Base-by-base conservation (phyloP, 2,329 filamentous ascomycete species). In the Epichloe scottii region DNA sequence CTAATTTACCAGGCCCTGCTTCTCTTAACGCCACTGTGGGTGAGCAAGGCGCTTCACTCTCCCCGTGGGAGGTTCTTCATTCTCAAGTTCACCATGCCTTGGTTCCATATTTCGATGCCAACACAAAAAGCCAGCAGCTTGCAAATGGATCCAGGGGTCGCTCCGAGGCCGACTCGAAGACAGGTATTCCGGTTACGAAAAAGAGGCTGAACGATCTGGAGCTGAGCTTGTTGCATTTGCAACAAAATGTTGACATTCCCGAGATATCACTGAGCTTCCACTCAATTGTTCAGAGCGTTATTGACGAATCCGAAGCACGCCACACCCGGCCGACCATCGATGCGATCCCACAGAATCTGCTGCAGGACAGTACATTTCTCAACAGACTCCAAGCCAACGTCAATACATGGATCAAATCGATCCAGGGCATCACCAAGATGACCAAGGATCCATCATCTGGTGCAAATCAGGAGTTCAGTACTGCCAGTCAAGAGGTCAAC, bases 391-490 rank as follows among this genome's bases (percentile, higher is more conserved):
- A 97, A 65, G 85, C 87, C 48, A 93, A 85, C 46, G 93, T 97
- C 54, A 98, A 97, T 66, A 84, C 85, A 56, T 99, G 93, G 93
- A 98, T 98, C 71, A 95, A 95, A 71, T 95, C 91, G 11, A 98
- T 99, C 57, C 91, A 96, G 66, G 85, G 85, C 46, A 94, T 96
- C 59, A 98, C 93, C 39, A 94, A 94, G 70, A 86, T 95, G 74
- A 88, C 89, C 40, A 83, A 89, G 62, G 93, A 98, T 60, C 82
- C 88, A 1, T 73, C 75, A 4, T 79, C 73, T 64, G 84, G 66
- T 76, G 78, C 57, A 77, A 68, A 66, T 50, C 70, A 72, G 55
- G 70, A 73, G 51, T 72, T 73, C 53, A 73, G 69, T 58, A 95
- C 89, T 21, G 93, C 93, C 34, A 91, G 88, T 51, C 93, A 97